Percentiles rank a stretch among this genome's conserved stretches.
These are phyloP conservation scores for Haematococcus sp. DNA, from an alignment of 139 green algal species.

Conservation along the genomic window DNA sequence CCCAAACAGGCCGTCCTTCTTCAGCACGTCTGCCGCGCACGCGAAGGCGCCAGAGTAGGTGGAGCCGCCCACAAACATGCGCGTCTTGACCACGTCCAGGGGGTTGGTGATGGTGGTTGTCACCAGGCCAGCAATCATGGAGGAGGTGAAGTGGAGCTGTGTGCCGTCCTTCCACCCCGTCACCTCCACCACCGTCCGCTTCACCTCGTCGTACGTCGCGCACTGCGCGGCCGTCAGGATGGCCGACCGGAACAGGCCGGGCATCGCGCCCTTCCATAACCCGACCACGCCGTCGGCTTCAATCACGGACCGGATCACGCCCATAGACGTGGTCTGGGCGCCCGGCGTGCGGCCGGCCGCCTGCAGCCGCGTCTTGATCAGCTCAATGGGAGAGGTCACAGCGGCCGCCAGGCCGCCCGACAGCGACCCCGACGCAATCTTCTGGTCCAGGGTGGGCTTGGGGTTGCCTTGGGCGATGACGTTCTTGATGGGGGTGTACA, in stretches of 20 bases:
- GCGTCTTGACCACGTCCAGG: conserved; percentile 86
- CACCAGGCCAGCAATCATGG: conserved; percentile 62
- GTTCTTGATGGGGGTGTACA: conserved; percentile 77
- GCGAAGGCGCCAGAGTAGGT: conserved; percentile 29
- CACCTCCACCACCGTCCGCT: conserved; percentile 19
- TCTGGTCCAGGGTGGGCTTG: no score
- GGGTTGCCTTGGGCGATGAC: conserved; percentile 9
- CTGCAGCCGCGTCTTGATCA: conserved; percentile 61
- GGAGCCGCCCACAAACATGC: conserved; percentile 56
- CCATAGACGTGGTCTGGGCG: conserved; percentile 14
- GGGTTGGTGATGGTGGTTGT: conserved; percentile 87
- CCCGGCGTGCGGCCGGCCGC: conserved; percentile 10
- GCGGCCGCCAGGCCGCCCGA: conserved; percentile 69
- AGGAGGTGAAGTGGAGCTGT: conserved; percentile 8
- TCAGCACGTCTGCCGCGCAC: conserved; percentile 36
- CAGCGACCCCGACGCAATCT: conserved; percentile 41
- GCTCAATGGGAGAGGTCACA: conserved; percentile 78
- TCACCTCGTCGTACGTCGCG: conserved; percentile 85
- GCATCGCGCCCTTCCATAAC: conserved; percentile 79
- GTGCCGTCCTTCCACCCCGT: conserved; percentile 39
- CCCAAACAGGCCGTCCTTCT: conserved; percentile 41
- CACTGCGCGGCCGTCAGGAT: conserved; percentile 80
- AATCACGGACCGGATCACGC: conserved; percentile 49
- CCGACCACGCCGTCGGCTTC: conserved; percentile 60
- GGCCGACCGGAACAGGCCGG: conserved; percentile 66